Base-by-base conservation (phyloP, 1,284 basidiomycete genomes). In the Bondarzewia mesenterica region DNA sequence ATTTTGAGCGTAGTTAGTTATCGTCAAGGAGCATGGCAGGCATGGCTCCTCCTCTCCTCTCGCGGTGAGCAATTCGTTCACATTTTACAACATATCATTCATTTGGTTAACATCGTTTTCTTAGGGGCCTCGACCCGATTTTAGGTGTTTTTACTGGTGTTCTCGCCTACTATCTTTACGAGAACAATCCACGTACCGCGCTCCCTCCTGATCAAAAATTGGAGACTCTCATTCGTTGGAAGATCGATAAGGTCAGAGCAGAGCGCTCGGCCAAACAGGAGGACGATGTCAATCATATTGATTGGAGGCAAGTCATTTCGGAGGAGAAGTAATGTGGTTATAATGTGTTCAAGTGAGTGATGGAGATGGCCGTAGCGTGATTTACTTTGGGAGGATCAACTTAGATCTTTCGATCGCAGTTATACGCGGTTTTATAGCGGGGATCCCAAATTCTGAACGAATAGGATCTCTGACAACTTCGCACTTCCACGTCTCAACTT, bases 131-230 rank as follows among this genome's bases (percentile, higher is more conserved):
- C 20, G 89, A 91, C 64, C 85, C 86, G 15, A 52, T 89, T 22
- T 68, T 93, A 16, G 90, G 88, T 12, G 66, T 90, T 40, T 89
- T 91, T 63, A 93, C 90, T 1, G 88, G 91, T 16, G 64, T 84
- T 39, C 69, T 93, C 39, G 91, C 91, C 1, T 93, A 83, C 64
- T 82, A 89, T 62, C 77, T 94, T 20, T 79, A 88, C 66, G 90
- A 93, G 64, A 86, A 74, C 36, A 84, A 93, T 63, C 91, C 91
- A 5, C 80, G 90, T 44, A 88, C 84, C 2, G 82, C 78, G 8
- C 74, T 84, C 14, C 70, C 78, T 1, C 69, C 73, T n/a, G 81
- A 85, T 7, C 74, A 89, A 54, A 78, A 75, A 27, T 67, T 94
- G 20, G 52, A 62, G 6, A 70, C 77, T 42, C 75, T 94, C 32